Evolutionary conservation across 2,329 filamentous ascomycete species (phyloP).

Genomic region (Ambrosiella cleistominuta): DNA sequence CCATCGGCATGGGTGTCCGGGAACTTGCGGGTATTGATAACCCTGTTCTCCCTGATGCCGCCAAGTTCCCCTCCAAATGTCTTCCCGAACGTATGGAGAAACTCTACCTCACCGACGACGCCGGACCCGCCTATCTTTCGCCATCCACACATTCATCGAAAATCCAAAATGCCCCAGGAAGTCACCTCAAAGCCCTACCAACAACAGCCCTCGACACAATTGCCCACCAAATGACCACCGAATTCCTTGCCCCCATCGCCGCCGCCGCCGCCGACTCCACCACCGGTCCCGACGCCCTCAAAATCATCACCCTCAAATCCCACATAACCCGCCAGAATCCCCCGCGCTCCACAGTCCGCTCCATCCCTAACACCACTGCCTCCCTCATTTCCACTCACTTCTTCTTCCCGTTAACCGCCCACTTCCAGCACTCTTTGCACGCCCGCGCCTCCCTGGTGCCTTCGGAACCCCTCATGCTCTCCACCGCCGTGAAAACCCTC

Average conservation of each 20-base stretch:
- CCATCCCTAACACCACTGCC: slow-evolving; percentile 61
- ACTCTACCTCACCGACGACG: slow-evolving; percentile 35
- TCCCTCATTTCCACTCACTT: slow-evolving; percentile 58
- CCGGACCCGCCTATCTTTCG: slow-evolving; percentile 9
- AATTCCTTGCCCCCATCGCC: slow-evolving; percentile 67
- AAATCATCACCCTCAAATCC: slow-evolving; percentile 67
- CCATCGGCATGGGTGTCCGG: slow-evolving; percentile 63
- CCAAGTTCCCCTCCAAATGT: slow-evolving; percentile 61
- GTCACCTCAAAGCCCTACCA: slow-evolving; percentile 33
- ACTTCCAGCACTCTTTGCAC: slow-evolving; percentile 49
- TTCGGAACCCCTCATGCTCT: slow-evolving; percentile 57
- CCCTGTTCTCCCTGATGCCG: slow-evolving; percentile 30
- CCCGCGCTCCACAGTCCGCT: slow-evolving; percentile 29
- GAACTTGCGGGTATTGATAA: slow-evolving; percentile 65
- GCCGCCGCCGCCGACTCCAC: slow-evolving; percentile 62
- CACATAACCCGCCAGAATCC: slow-evolving; percentile 25
- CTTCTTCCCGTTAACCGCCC: slow-evolving; percentile 71
- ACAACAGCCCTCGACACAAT: slow-evolving; percentile 49
- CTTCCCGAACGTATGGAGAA: slow-evolving; percentile 59
- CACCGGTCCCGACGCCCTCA: slow-evolving; percentile 67
- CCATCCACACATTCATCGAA: slow-evolving; percentile 13
- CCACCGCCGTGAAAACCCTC: slow-evolving; percentile 71
- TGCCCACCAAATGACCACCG: slow-evolving; percentile 46
- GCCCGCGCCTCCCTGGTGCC: slow-evolving; percentile 38
- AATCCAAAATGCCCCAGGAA: slow-evolving; percentile 14